Percentiles rank a stretch among this genome's conserved stretches.
Evolutionary conservation across 768 basidiomycete genomes (phyloP).

Genomic region (Galerina sulciceps): DNA sequence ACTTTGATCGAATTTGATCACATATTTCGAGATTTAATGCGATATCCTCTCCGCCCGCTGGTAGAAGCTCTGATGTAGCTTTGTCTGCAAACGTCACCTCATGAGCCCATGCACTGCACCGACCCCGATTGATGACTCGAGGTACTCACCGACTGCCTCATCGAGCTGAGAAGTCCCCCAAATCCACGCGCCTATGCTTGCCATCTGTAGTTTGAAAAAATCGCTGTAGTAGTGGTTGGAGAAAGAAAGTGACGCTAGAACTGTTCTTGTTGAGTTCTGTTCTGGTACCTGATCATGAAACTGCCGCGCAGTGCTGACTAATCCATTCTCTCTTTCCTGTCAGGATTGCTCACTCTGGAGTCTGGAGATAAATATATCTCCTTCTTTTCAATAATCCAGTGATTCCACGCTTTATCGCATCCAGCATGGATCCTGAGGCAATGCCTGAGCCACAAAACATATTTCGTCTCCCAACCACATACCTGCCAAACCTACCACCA

Average conservation of each 20-base stretch:
- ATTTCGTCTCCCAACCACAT: conserved; percentile 25
- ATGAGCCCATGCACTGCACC: not conserved
- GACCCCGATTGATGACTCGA: not conserved
- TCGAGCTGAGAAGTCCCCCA: conserved; percentile 87
- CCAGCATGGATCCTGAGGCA: conserved; percentile 2
- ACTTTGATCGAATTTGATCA: conserved; percentile 94
- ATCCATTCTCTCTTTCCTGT: not conserved
- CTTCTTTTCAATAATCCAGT: no score
- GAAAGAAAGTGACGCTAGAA: not conserved
- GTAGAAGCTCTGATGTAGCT: conserved; percentile 90
- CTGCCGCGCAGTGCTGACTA: conserved; percentile 7
- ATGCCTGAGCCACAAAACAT: conserved; percentile 3
- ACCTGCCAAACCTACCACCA: conserved; percentile 28
- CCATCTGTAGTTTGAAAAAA: conserved; percentile 39
- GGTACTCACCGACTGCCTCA: conserved; percentile 79
- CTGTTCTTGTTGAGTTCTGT: conserved; percentile 12
- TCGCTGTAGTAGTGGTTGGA: not conserved
- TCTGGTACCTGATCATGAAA: conserved; percentile 11
- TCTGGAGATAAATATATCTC: no score
- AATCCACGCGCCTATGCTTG: conserved; percentile 67
- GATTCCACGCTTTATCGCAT: no score
- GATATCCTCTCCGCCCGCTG: conserved; percentile 86
- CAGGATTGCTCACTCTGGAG: no score
- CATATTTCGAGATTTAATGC: conserved; percentile 94
- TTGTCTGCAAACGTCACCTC: conserved; percentile 62